phyloP scores from a whole-genome alignment of 768 basidiomycete species.

The Kwoniella europaea region DNA sequence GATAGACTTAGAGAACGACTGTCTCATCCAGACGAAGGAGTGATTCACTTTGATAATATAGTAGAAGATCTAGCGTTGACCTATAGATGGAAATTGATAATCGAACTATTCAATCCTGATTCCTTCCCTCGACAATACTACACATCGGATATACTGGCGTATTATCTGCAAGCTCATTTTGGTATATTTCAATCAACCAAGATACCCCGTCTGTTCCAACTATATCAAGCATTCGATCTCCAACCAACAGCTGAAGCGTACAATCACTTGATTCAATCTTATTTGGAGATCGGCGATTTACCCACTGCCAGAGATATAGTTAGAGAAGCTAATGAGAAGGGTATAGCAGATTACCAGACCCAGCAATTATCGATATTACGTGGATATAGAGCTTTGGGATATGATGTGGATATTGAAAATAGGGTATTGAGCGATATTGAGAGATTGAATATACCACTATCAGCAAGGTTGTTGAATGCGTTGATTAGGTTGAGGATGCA shows the following conservation, averaged over 20 bases:
- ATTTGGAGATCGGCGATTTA: constrained; percentile 26
- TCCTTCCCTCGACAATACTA: constrained; percentile 21
- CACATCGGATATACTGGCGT: constrained; percentile 12
- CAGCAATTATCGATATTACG: constrained; percentile 36
- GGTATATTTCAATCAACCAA: constrained; percentile 16
- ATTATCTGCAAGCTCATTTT: constrained; percentile 25
- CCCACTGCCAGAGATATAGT: constrained; percentile 15
- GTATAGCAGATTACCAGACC: not conserved
- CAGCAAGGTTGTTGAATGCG: constrained; percentile 26
- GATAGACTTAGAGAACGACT: constrained; percentile 17
- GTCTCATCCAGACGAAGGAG: not conserved
- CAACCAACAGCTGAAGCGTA: constrained; percentile 15
- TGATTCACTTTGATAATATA: constrained; percentile 8
- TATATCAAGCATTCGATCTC: constrained; percentile 10
- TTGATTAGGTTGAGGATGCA: constrained; percentile 26
- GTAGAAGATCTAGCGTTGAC: constrained; percentile 2
- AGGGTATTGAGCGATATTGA: constrained; percentile 29
- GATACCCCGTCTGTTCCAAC: constrained; percentile 22
- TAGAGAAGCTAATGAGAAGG: constrained; percentile 8
- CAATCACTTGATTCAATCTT: constrained; percentile 30
- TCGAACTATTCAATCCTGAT: constrained; percentile 16
- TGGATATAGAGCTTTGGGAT: constrained; percentile 30
- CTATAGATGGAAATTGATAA: constrained; percentile 9
- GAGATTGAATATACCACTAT: constrained; percentile 13
- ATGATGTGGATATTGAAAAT: constrained; percentile 30